Conservation (phyloP, 1,139 yeast genomes). For the Geotrichum citri-aurantii region DNA sequence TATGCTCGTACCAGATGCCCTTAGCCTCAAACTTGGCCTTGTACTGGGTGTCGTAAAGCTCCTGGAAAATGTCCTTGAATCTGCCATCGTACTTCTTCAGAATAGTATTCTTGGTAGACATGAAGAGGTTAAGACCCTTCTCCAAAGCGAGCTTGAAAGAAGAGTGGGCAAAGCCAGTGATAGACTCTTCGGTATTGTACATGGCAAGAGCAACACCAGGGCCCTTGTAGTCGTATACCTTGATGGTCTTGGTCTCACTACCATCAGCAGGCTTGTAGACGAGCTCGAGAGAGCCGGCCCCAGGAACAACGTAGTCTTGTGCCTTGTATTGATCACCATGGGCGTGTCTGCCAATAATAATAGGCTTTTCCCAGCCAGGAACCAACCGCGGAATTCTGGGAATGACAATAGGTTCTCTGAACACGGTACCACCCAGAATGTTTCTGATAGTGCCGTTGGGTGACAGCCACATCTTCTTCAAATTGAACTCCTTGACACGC, state of each 20-base stretch:
- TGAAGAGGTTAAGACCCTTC: constrained; percentile 70
- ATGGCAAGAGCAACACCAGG: constrained; percentile 87
- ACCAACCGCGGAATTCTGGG: constrained; percentile 83
- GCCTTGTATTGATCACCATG: constrained; percentile 97
- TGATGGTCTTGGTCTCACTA: constrained; percentile 51
- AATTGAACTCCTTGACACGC: constrained; percentile 79
- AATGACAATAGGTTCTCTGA: constrained; percentile 93
- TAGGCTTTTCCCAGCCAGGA: constrained; percentile 92
- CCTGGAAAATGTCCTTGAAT: constrained; percentile 89
- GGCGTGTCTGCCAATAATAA: constrained; percentile 94
- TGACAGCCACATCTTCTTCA: constrained; percentile 95
- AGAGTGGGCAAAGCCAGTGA: constrained; percentile 83
- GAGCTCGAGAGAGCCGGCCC: constrained; percentile 72
- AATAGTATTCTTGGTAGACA: constrained; percentile 91
- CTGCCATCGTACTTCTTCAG: constrained; percentile 90
- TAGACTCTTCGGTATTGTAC: constrained; percentile 94
- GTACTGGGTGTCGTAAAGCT: constrained; percentile 65
- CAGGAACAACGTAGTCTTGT: constrained; percentile 72
- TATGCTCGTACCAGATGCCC: constrained; percentile 93
- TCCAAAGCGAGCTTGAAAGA: constrained; percentile 83
- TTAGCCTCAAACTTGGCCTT: constrained; percentile 62
- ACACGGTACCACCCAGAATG: constrained; percentile 91
- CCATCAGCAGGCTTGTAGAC: constrained; percentile 69
- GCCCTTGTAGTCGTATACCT: constrained; percentile 67
- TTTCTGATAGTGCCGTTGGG: constrained; percentile 97